A percentile compares a stretch with the other conserved stretches of the same genome.
These are phyloP conservation scores for Oryza glumipatula DNA, from an alignment of 176 grass and related monocot genomes.

Conservation along the genomic window DNA sequence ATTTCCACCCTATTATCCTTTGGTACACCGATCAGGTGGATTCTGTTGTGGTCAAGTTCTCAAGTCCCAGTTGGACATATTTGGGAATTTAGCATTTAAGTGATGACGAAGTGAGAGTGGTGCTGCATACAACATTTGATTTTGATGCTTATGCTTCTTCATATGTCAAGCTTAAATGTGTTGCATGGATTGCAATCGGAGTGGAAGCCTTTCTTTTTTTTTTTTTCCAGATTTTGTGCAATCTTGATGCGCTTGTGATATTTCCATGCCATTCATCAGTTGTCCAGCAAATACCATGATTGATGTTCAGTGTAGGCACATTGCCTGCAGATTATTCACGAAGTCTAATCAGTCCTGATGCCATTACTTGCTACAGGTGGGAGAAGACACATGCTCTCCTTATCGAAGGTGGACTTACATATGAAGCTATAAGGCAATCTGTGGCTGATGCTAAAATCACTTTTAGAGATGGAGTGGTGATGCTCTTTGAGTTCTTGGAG, in stretches of 20 bases:
- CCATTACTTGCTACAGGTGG: slow-evolving; percentile 65
- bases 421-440: slow-evolving; percentile 76
- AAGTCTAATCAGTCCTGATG: slow-evolving; percentile 19
- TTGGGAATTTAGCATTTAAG: neutral
- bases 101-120: neutral
- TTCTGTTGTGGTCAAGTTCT: slow-evolving; percentile 11
- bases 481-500: slow-evolving; percentile 94
- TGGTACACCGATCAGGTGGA: neutral
- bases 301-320: slow-evolving; percentile 9
- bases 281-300: slow-evolving; percentile 17
- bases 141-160: neutral
- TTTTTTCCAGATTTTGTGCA: slow-evolving; percentile 11
- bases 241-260: slow-evolving; percentile 1
- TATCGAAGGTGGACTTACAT: slow-evolving; percentile 89
- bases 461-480: slow-evolving; percentile 85
- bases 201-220: neutral
- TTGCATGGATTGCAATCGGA: neutral
- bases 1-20: slow-evolving; percentile 13
- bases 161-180: neutral
- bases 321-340: neutral
- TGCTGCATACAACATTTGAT: neutral
- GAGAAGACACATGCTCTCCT: slow-evolving; percentile 85
- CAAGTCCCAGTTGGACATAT: neutral
- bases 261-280: slow-evolving; percentile 7
- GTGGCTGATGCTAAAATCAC: slow-evolving; percentile 80